phyloP scores from a whole-genome alignment of 139 green algal genomes.

The Chlamydomonas schloesseri region DNA sequence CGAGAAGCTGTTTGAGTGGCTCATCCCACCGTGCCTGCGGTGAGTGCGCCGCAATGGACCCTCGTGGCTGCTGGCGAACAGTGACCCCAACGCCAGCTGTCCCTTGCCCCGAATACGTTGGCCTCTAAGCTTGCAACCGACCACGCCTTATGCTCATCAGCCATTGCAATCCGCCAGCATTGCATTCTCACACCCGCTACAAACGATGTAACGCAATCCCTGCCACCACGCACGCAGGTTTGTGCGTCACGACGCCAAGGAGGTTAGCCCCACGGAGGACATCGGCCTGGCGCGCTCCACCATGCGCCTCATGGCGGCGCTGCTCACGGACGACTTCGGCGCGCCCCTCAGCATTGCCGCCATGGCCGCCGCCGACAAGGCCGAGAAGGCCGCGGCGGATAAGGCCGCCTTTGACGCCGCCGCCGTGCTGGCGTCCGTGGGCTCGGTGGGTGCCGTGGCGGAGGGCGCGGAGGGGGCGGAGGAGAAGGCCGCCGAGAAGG shows the following conservation, averaged over 20 bases:
- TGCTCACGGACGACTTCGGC: slow-evolving; percentile 65
- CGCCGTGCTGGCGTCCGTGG: background rate
- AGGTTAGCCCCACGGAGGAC: slow-evolving; percentile 79
- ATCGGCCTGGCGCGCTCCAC: slow-evolving; percentile 60
- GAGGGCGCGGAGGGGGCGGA: background rate
- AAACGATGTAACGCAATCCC: too few species aligned
- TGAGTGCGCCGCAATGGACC: too few species aligned
- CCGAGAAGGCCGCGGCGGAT: background rate
- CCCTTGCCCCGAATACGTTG: too few species aligned
- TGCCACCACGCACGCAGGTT: slow-evolving; percentile 42
- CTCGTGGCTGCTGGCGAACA: too few species aligned
- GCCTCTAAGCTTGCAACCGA: too few species aligned
- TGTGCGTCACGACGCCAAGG: slow-evolving; percentile 75
- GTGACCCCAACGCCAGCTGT: too few species aligned
- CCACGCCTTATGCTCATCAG: too few species aligned
- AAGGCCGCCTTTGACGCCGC: background rate
- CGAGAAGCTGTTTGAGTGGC: slow-evolving; percentile 73
- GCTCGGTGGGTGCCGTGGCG: background rate
- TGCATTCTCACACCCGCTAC: too few species aligned
- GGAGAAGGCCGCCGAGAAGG: background rate
- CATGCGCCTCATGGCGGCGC: slow-evolving; percentile 69
- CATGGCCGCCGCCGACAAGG: background rate
- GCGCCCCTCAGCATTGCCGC: background rate
- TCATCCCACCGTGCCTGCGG: slow-evolving; percentile 70
- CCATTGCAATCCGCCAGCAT: too few species aligned